phyloP scores from a whole-genome alignment of 2,329 filamentous ascomycete genomes.

The Alternaria brassicicola region DNA sequence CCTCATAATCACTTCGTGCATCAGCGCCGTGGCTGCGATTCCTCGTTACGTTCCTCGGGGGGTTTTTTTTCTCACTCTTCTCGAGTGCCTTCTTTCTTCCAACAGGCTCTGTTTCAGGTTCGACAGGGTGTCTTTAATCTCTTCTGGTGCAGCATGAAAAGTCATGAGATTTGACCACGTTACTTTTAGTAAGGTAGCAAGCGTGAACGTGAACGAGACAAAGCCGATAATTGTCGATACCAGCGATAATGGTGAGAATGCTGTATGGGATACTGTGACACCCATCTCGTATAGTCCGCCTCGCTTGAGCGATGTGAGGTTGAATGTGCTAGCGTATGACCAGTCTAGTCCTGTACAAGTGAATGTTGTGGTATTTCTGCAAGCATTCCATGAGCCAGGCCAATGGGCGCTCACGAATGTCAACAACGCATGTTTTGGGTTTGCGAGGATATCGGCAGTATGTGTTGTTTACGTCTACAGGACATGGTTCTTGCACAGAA shows the following conservation, averaged over 20 bases:
- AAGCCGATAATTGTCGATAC: slow-evolving; percentile 49
- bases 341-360: not conserved
- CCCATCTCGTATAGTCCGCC: slow-evolving; percentile 21
- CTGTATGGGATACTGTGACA: slow-evolving; percentile 26
- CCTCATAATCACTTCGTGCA: slow-evolving; percentile 11
- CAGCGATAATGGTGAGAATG: slow-evolving; percentile 45
- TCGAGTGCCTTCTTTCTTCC: slow-evolving; percentile 49
- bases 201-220: slow-evolving; percentile 52
- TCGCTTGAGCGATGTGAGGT: not conserved
- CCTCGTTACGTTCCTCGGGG: slow-evolving; percentile 17
- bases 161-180: slow-evolving; percentile 51
- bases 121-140: slow-evolving; percentile 51
- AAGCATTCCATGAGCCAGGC: not conserved
- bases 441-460: not conserved
- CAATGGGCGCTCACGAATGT: not conserved
- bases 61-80: slow-evolving; percentile 31
- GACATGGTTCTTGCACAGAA: not conserved
- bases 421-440: not conserved
- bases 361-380: not conserved
- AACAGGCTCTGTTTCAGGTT: slow-evolving; percentile 51
- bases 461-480: not conserved
- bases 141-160: slow-evolving; percentile 43
- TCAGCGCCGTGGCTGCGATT: slow-evolving; percentile 19
- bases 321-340: not conserved
- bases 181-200: slow-evolving; percentile 51